These are phyloP conservation scores for Vaccinium vitisidaea DNA, from an alignment of 148 eudicot species.

Conservation along the genomic window DNA sequence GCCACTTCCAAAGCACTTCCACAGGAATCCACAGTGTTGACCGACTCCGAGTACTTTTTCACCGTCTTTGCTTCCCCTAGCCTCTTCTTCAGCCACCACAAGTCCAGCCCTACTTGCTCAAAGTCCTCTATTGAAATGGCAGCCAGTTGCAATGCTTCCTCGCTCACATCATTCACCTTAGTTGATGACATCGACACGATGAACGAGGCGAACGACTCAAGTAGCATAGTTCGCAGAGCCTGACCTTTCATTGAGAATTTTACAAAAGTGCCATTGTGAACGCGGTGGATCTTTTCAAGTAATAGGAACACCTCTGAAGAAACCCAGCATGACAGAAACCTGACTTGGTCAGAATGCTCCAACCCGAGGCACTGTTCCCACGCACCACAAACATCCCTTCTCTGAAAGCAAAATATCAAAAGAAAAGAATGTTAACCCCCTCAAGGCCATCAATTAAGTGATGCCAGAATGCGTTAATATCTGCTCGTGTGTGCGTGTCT, in stretches of 20 bases:
- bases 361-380: slow-evolving; percentile 98
- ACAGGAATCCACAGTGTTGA: not conserved
- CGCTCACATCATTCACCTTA: not conserved
- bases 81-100: not conserved
- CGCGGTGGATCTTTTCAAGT: not conserved
- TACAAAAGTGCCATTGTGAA: not conserved
- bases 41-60: not conserved
- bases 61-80: not conserved
- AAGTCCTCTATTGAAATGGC: not conserved
- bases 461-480: not conserved
- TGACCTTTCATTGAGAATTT: not conserved
- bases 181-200: not conserved
- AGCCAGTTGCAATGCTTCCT: not conserved
- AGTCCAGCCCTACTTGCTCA: not conserved
- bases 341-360: slow-evolving; percentile 60
- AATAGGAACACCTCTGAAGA: not conserved
- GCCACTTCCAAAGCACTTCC: not conserved
- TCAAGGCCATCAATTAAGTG: too few species aligned
- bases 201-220: not conserved
- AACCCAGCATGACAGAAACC: not conserved
- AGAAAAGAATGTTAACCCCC: not conserved
- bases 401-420: slow-evolving; percentile 26
- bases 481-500: not conserved
- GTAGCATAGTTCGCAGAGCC: not conserved
- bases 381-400: slow-evolving; percentile 93